A percentile compares a stretch with the other conserved stretches of the same genome.
phyloP scores from a whole-genome alignment of 2,329 filamentous ascomycete genomes.

The Penicillium digitatum region DNA sequence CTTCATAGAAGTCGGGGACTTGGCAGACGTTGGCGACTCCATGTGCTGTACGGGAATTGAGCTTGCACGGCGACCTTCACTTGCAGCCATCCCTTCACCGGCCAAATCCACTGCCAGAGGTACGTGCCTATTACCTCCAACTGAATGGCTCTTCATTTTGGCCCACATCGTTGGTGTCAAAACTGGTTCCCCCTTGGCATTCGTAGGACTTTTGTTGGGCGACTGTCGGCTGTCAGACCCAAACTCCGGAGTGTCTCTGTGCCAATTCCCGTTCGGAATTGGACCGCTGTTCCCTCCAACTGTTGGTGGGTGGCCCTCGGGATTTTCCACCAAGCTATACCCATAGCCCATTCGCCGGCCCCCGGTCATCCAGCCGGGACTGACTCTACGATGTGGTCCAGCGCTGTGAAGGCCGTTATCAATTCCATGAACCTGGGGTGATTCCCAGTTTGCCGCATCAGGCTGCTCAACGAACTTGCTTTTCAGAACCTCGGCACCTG shows the following conservation, averaged over 20 bases:
- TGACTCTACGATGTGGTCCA: conserved; percentile 32
- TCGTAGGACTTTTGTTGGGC: neutral
- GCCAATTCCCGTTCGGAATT: neutral
- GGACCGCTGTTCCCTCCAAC: neutral
- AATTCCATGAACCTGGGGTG: neutral
- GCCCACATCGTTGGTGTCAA: conserved; percentile 2
- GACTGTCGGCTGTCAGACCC: neutral
- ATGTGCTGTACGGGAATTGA: neutral
- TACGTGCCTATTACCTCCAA: neutral
- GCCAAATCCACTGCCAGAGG: neutral
- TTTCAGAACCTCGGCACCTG: conserved; percentile 11
- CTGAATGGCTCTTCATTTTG: conserved; percentile 1
- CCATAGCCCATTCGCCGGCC: conserved; percentile 41
- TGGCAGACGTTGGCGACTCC: neutral
- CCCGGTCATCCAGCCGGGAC: conserved; percentile 42
- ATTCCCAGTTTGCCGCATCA: conserved; percentile 11
- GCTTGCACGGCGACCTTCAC: neutral
- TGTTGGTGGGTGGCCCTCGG: conserved; percentile 15
- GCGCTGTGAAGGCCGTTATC: conserved; percentile 1
- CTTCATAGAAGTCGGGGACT: neutral
- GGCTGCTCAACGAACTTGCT: conserved; percentile 37
- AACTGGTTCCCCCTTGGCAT: neutral
- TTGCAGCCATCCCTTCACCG: neutral
- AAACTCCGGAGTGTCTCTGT: neutral
- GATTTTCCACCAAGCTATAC: conserved; percentile 33